Base-by-base conservation (phyloP, 164 flowering plant genomes). In the Nelumbo lutea region DNA sequence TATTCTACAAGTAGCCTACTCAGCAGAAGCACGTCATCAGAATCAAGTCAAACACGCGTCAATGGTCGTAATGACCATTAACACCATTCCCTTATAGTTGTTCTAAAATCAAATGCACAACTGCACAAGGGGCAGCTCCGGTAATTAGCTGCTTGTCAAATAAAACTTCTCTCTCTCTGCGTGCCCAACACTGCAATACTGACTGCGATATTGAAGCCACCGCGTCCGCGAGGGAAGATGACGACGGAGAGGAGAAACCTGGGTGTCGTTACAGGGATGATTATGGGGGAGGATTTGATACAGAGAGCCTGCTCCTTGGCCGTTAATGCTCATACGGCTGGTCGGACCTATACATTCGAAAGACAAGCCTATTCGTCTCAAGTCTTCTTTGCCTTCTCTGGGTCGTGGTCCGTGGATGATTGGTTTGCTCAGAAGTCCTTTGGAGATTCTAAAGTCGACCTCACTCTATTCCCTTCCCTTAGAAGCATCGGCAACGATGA, bases 321-420 rank as follows among this genome's bases (percentile, higher is more conserved):
- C 67, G 72, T 76, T 72, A 69, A 72, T 59, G 85, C 88, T 46
- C 87, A 83, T 62, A 5, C 48, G 47, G 51, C 71, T 15, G 73
- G 53, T 15, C 69, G 75, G 68, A 75, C 67, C 0, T 82, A 73
- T 59, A 4, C 65, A 13, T 43, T 61, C 10, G 82, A 79, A 8
- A 81, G 72, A 67, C 41, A 55, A 6, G 45, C 46, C 3, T 41
- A 47, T 40, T 64, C 82, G 2, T 59, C 77, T 1, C 76, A 75
- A 3, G 73, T 65, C 61, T 13, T 88, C 44, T 79, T 86, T 48
- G 79, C 81, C 70, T 89, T 91, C 56, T 68, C 87, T 1, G 86
- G 87, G 5, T 69, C 81, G 39, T 87, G 86, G 88, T 69, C 75
- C 2, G 70, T 73, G 1, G 66, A 70, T 5, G 81, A 84, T 44